These are phyloP conservation scores for Mariannaea sp. DNA, from an alignment of 2,329 filamentous ascomycete species.

Conservation along the genomic window DNA sequence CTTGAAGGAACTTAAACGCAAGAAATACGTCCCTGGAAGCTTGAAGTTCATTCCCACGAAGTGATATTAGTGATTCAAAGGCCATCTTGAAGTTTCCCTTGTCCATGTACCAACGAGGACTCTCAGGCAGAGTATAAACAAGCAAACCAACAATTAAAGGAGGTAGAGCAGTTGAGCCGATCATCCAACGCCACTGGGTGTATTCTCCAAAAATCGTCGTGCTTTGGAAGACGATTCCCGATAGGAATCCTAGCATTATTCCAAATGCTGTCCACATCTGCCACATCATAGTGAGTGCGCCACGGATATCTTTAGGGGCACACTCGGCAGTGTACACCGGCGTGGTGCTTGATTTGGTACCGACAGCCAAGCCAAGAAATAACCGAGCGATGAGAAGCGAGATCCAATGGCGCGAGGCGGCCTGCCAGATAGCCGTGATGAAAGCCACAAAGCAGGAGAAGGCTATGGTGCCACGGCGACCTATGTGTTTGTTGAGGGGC, in stretches of 20 bases:
- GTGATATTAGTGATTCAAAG: conserved; percentile 49
- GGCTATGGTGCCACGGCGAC: conserved; percentile 67
- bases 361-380: conserved; percentile 70
- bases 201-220: conserved; percentile 50
- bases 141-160: conserved; percentile 59
- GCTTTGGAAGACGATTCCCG: conserved; percentile 57
- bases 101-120: conserved; percentile 52
- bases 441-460: conserved; percentile 60
- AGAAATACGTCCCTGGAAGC: conserved; percentile 57
- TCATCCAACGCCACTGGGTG: conserved; percentile 61
- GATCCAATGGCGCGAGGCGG: conserved; percentile 54
- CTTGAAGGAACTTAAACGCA: conserved; percentile 46
- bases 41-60: conserved; percentile 53
- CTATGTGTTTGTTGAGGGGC: conserved; percentile 61
- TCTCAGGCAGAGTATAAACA: conserved; percentile 68
- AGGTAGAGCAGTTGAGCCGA: conserved; percentile 61
- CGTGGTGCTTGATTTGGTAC: conserved; percentile 65
- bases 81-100: conserved; percentile 51
- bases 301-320: conserved; percentile 67
- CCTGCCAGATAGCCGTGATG: conserved; percentile 51
- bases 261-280: conserved; percentile 46
- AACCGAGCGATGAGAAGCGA: conserved; percentile 68
- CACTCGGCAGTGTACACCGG: conserved; percentile 77
- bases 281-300: conserved; percentile 82
- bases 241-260: conserved; percentile 54